phyloP scores from a whole-genome alignment of 1,284 basidiomycete genomes.

The Ustilago curta region DNA sequence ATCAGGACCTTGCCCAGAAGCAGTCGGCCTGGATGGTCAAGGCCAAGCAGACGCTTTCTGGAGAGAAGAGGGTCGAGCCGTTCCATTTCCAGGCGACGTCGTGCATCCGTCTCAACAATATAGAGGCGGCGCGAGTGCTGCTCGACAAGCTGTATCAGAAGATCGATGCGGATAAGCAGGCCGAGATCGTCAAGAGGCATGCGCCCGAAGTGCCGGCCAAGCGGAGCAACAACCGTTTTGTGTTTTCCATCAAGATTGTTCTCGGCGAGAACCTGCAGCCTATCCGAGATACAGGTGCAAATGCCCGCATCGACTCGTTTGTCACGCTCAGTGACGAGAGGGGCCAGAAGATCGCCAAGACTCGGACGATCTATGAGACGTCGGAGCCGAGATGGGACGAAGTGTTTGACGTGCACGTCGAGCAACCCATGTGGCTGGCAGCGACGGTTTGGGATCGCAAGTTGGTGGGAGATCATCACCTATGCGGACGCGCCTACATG shows the following conservation, averaged over 20 bases:
- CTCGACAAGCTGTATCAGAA: slow-evolving; percentile 94
- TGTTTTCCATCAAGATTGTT: slow-evolving; percentile 94
- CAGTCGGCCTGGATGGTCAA: slow-evolving; percentile 95
- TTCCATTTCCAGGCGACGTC: slow-evolving; percentile 90
- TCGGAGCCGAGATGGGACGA: slow-evolving; percentile 95
- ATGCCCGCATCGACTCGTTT: slow-evolving; percentile 79
- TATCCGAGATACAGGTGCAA: slow-evolving; percentile 44
- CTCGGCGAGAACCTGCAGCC: slow-evolving; percentile 71
- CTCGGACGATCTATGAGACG: slow-evolving; percentile 93
- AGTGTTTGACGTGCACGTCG: slow-evolving; percentile 90
- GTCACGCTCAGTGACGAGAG: slow-evolving; percentile 93
- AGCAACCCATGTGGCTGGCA: slow-evolving; percentile 89
- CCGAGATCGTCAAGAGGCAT: slow-evolving; percentile 74
- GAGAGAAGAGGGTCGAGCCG: slow-evolving; percentile 89
- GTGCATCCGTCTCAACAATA: slow-evolving; percentile 97
- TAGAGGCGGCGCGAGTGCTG: slow-evolving; percentile 88
- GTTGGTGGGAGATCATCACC: slow-evolving; percentile 77
- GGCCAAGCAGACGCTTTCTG: slow-evolving; percentile 81
- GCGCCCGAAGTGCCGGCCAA: slow-evolving; percentile 71
- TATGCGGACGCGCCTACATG: slow-evolving; percentile 89
- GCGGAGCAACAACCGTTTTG: slow-evolving; percentile 71
- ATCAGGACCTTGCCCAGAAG: slow-evolving; percentile 70
- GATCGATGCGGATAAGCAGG: slow-evolving; percentile 89
- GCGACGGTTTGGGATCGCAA: slow-evolving; percentile 91
- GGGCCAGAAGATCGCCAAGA: slow-evolving; percentile 91